Evolutionary conservation across 306 rosid genomes (phyloP).

Genomic region (Heteromeles arbutifolia): DNA sequence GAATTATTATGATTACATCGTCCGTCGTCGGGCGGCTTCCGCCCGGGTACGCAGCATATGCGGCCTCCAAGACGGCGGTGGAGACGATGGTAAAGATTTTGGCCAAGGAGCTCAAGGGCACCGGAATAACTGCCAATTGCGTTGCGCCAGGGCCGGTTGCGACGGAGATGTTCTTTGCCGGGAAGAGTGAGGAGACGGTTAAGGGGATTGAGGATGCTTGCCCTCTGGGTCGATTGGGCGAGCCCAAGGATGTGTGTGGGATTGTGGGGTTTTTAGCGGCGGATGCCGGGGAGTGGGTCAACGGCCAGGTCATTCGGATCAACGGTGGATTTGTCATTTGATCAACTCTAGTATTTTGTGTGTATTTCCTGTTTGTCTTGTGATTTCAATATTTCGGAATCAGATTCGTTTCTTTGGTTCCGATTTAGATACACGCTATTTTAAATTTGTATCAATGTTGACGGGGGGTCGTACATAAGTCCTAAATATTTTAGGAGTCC

Average conservation of each 20-base stretch:
- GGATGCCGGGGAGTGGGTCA: conserved; percentile 51
- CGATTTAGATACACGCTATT: not conserved
- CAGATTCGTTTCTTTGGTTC: not conserved
- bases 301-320: conserved; percentile 39
- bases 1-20: conserved; percentile 30
- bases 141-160: conserved; percentile 49
- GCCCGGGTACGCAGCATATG: conserved; percentile 36
- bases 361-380: not conserved
- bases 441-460: too few relatives aligned
- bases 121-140: conserved; percentile 33
- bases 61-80: conserved; percentile 47
- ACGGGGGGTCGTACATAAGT: too few relatives aligned
- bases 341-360: not conserved
- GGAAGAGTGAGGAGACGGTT: conserved; percentile 31
- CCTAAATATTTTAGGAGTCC: too few relatives aligned
- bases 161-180: conserved; percentile 34
- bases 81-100: conserved; percentile 40
- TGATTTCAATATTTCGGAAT: not conserved
- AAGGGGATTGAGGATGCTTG: conserved; percentile 18
- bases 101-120: conserved; percentile 54
- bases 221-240: conserved; percentile 45
- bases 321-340: conserved; percentile 36
- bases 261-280: conserved; percentile 41
- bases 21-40: conserved; percentile 18
- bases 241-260: conserved; percentile 30